A percentile compares a stretch with the other conserved stretches of the same genome.
Evolutionary conservation across 768 basidiomycete genomes (phyloP).

Genomic region (Mycena latifolia): DNA sequence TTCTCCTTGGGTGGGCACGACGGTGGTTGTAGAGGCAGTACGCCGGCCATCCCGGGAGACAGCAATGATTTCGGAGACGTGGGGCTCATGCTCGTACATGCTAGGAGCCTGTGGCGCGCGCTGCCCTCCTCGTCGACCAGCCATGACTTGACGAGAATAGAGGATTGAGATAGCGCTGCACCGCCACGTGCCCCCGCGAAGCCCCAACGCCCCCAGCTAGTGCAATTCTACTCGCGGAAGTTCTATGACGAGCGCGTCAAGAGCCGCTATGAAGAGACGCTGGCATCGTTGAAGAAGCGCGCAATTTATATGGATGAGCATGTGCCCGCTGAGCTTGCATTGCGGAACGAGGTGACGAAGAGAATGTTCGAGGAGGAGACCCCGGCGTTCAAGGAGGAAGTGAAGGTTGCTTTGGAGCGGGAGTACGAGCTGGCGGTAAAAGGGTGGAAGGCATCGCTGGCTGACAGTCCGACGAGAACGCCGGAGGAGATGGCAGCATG

Average conservation of each 20-base stretch:
- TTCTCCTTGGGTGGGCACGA: too few relatives aligned
- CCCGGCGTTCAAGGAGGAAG: not conserved
- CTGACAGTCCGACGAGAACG: constrained; percentile 6
- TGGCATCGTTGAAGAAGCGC: not conserved
- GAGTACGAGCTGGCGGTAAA: not conserved
- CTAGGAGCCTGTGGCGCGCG: too few relatives aligned
- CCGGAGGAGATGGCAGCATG: constrained; percentile 4
- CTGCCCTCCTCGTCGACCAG: too few relatives aligned
- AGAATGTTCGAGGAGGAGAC: not conserved
- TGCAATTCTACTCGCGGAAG: constrained; percentile 6
- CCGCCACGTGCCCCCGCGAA: constrained; percentile 2
- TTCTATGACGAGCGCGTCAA: constrained; percentile 4
- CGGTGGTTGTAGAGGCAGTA: too few relatives aligned
- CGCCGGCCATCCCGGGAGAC: too few relatives aligned
- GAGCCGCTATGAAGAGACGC: not conserved
- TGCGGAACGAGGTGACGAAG: not conserved
- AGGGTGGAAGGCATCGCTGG: constrained; percentile 10
- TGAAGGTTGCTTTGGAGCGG: not conserved
- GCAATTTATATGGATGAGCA: not conserved
- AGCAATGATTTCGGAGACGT: too few relatives aligned
- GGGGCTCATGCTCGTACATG: too few relatives aligned
- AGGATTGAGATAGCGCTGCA: too few relatives aligned
- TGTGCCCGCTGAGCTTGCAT: not conserved
- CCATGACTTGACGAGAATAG: too few relatives aligned
- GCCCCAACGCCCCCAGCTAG: not conserved